Base-by-base conservation (phyloP, 2,329 filamentous ascomycete genomes). In the Arthrobotrys iridis region DNA sequence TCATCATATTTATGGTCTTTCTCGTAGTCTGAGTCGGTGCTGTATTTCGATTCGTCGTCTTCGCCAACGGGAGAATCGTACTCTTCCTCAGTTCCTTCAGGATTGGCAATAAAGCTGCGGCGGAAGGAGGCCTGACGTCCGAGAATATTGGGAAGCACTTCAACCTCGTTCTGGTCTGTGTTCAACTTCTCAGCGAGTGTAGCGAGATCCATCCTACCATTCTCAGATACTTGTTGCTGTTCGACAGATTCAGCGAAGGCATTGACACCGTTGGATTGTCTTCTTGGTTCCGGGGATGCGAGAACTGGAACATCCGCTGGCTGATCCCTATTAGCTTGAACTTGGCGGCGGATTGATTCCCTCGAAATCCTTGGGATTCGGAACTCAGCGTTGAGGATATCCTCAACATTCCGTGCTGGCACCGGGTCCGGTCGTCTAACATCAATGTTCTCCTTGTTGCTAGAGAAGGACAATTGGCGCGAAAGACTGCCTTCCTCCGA, bases 291-390 rank as follows among this genome's bases (percentile, higher is more conserved):
- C 7, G 71, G 71, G 3, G 37, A 52, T 10, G 63, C 71, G 7
- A 75, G 33, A 15, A 28, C 20, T 26, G 63, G 71, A 3, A 4
- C 82, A 18, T 89, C 87, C 46, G 87, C 84, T 52, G 82, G 78
- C 74, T 85, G 83, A 78, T 85, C 86, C 50, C 86, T 84, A 75
- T 82, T 84, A 81, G 82, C 92, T 81, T 95, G 92, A 65, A 97
- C 90, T 77, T 94, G 93, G 62, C 92, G 90, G 79, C 98, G 85
- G 78, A 98, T 98, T 0, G 93, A 97, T 81, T 98, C 95, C 37
- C 94, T 88, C 6, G 94, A 97, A 80, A 98, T 96, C 64, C 90
- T 90, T 8, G 91, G 86, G 20, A 77, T 65, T 43, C 52, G 63
- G 75, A 55, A 77, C 46, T 52, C 76, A 40, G 45, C 65, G 46